These are phyloP conservation scores for Pseudophaeomoniella oleicola DNA, from an alignment of 2,329 filamentous ascomycete species.

Conservation along the genomic window DNA sequence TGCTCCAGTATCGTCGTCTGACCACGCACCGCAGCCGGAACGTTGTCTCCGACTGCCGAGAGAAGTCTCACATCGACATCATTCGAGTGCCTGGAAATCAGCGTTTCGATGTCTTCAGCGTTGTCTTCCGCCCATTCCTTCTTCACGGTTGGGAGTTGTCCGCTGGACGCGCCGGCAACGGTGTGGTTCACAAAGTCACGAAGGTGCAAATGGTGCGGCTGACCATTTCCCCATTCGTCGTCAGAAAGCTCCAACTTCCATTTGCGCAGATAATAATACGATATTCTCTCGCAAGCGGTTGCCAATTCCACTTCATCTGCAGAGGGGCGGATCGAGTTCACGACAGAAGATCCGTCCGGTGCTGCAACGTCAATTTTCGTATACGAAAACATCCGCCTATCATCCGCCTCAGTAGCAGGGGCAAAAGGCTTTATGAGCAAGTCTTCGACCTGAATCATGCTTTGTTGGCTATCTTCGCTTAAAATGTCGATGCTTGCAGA, in stretches of 20 bases:
- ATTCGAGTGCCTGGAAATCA: conserved; percentile 2
- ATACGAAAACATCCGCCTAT: conserved; percentile 5
- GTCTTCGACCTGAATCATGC: conserved; percentile 6
- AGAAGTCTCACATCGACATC: conserved; percentile 4
- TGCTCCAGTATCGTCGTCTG: conserved; percentile 22
- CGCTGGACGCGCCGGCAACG: background rate
- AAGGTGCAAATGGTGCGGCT: conserved; percentile 1
- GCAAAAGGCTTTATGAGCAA: conserved; percentile 6
- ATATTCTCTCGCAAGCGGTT: conserved; percentile 3
- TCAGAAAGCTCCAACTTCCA: conserved; percentile 1
- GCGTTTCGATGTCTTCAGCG: conserved; percentile 3
- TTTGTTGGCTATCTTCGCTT: background rate
- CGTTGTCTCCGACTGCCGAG: conserved; percentile 13
- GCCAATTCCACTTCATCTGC: conserved; percentile 2
- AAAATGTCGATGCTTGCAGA: background rate
- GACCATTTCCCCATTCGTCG: background rate
- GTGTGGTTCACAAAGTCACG: background rate
- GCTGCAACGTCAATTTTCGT: conserved; percentile 2
- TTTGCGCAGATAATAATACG: conserved; percentile 3
- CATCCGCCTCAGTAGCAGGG: conserved; percentile 2
- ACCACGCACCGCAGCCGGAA: conserved; percentile 20
- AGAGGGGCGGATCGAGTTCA: background rate
- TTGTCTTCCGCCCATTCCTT: conserved; percentile 8
- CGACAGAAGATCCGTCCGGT: conserved; percentile 1
- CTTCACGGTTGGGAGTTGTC: conserved; percentile 3